Evolutionary conservation across 2,329 filamentous ascomycete genomes (phyloP).

Genomic region (Colletotrichum sp.): DNA sequence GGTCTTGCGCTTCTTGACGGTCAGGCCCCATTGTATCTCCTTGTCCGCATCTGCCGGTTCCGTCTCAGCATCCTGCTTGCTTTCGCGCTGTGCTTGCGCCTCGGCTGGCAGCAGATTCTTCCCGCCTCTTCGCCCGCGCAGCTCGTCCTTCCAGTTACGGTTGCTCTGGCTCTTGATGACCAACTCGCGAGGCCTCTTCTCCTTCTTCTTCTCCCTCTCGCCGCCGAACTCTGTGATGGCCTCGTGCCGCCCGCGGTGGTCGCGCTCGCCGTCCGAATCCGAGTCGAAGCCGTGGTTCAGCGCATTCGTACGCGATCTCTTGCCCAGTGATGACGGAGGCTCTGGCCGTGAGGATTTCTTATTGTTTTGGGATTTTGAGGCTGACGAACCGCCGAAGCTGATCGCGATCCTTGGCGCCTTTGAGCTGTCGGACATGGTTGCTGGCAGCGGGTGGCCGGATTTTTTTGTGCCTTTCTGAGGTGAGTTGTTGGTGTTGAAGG

Average conservation of each 20-base stretch:
- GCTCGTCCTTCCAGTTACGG: constrained; percentile 66
- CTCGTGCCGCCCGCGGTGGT: constrained; percentile 42
- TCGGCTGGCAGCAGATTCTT: constrained; percentile 64
- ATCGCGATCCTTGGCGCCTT: constrained; percentile 21
- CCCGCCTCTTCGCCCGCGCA: constrained; percentile 46
- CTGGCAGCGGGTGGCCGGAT: neutral
- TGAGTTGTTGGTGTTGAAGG: neutral
- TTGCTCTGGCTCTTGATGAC: constrained; percentile 66
- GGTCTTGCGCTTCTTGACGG: constrained; percentile 51
- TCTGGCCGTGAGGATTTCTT: constrained; percentile 4
- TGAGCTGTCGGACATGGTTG: constrained; percentile 17
- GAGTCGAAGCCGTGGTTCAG: constrained; percentile 50
- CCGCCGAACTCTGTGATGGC: constrained; percentile 55
- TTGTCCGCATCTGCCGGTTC: constrained; percentile 52
- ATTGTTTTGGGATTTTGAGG: neutral
- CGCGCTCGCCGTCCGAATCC: constrained; percentile 33
- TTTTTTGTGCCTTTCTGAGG: neutral
- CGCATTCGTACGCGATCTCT: constrained; percentile 49
- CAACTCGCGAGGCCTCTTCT: constrained; percentile 40
- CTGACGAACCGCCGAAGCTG: constrained; percentile 18
- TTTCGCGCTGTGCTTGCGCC: constrained; percentile 52
- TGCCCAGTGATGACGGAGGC: constrained; percentile 52
- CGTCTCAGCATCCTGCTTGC: constrained; percentile 27
- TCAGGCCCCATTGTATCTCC: constrained; percentile 62
- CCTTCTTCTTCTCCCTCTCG: constrained; percentile 43